phyloP scores from a whole-genome alignment of 352 stramenopile genomes.

The Phytopythium helicoides region DNA sequence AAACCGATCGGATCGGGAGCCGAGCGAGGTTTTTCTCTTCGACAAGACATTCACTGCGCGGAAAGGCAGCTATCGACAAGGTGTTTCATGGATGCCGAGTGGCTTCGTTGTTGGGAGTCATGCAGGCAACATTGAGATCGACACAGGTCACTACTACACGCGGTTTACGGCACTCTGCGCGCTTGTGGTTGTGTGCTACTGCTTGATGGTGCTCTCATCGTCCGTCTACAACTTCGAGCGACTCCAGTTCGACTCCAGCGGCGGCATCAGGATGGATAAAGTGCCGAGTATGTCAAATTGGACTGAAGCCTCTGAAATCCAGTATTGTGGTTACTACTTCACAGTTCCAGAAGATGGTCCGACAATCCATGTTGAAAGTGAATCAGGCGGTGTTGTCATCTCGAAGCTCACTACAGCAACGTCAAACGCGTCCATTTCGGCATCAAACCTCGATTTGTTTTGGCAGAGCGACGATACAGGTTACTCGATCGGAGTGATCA shows the following conservation, averaged over 20 bases:
- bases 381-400: conserved; percentile 33
- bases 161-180: conserved; percentile 63
- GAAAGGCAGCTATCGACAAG: conserved; percentile 81
- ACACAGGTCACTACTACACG: conserved; percentile 87
- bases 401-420: conserved; percentile 46
- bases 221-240: conserved; percentile 59
- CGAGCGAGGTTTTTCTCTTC: conserved; percentile 86
- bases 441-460: conserved; percentile 57
- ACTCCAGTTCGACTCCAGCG: conserved; percentile 25
- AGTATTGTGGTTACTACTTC: conserved; percentile 80
- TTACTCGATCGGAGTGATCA: conserved; percentile 60
- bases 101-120: conserved; percentile 78
- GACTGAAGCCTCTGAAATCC: conserved; percentile 23
- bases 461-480: conserved; percentile 60
- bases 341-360: conserved; percentile 34
- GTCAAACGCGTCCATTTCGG: conserved; percentile 34
- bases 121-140: conserved; percentile 80
- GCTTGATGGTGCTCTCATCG: conserved; percentile 57
- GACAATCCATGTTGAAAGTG: conserved; percentile 47
- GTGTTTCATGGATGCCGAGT: conserved; percentile 87
- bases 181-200: conserved; percentile 63
- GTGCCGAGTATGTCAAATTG: conserved; percentile 47
- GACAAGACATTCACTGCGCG: conserved; percentile 77
- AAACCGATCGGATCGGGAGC: conserved; percentile 67
- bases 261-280: conserved; percentile 25